Conservation (phyloP, 192 early-diverging fungal species). For the Globomyces pollinis-pini region DNA sequence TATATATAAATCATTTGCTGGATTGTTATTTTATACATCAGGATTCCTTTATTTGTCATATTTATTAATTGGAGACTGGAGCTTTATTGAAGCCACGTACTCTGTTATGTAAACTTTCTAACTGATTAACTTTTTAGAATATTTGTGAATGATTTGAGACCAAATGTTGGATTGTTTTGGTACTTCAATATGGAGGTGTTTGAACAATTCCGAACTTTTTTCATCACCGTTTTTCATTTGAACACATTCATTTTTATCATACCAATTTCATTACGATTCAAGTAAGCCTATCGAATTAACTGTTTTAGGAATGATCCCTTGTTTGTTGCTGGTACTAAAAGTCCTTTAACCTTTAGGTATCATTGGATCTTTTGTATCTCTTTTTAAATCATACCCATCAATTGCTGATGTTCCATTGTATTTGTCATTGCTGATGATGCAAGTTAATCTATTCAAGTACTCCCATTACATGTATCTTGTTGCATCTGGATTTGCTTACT, state of each 20-base stretch:
- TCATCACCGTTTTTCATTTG: slow-evolving; percentile 88
- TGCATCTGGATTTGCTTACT: slow-evolving; percentile 62
- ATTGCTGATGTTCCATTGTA: slow-evolving; percentile 80
- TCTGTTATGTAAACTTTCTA: slow-evolving; percentile 27
- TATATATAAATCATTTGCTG: slow-evolving; percentile 1
- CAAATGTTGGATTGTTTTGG: slow-evolving; percentile 95
- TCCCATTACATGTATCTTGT: slow-evolving; percentile 73
- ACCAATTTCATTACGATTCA: slow-evolving; percentile 72
- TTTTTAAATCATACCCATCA: slow-evolving; percentile 92
- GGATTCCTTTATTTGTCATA: slow-evolving; percentile 52
- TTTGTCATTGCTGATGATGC: slow-evolving; percentile 69
- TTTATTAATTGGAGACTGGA: slow-evolving; percentile 58
- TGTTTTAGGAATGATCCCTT: slow-evolving; percentile 67
- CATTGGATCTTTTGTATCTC: slow-evolving; percentile 65
- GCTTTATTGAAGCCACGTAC: slow-evolving; percentile 59
- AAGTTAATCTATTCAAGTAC: slow-evolving; percentile 86
- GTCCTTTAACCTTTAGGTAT: slow-evolving; percentile 22
- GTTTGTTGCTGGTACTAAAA: slow-evolving; percentile 61
- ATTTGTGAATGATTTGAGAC: slow-evolving; percentile 80
- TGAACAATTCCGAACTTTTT: slow-evolving; percentile 94
- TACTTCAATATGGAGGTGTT: slow-evolving; percentile 99
- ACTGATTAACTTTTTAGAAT: too few species aligned
- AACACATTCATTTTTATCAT: slow-evolving; percentile 83
- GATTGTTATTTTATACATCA: slow-evolving; percentile 24
- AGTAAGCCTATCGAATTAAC: slow-evolving; percentile 41